Base-by-base conservation (phyloP, 2,329 filamentous ascomycete species). In the Didymella exigua region DNA sequence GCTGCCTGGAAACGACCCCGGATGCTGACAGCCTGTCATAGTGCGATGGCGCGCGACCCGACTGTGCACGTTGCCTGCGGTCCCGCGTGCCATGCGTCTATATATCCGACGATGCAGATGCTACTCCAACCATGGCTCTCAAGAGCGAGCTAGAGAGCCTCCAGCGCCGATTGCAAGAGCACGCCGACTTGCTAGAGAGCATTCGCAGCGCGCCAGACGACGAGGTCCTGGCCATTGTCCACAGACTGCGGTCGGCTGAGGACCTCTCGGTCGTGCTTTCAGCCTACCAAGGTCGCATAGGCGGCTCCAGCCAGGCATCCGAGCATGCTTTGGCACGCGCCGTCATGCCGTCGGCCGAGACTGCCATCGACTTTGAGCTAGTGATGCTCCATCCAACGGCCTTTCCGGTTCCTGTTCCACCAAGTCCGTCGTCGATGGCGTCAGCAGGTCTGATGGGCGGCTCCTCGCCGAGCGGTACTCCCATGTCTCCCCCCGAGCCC, bases 71-170 rank as follows among this genome's bases (percentile, higher is more conserved):
- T 13, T 57, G 54, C 23, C 8, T 23, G 13, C 33, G 30, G 18
- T 30, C 40, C 2, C n/a, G 23, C 19, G 29, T 53, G 11, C 45
- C 34, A 2, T 57, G 54, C 18, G 36, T 49, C n/a, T 57, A 57
- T 24, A 4, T 57, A 10, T 57, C 49, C 11, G 49, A 53, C 6
- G 40, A 57, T 33, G 54, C 54, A 41, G 54, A 49, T 21, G 54
- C 49, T 23, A 57, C 54, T 3, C 54, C 48, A 8, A 53, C 45
- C 2, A 57, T 53, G 54, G 54, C 43, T 5, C 45, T 57, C 19
- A 57, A 57, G 24, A 41, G 44, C 23, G 40, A 54, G 23, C 21
- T 47, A 2, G 55, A 58, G 21, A 48, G 10, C 16, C 50, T 54
- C 8, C 46, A 42, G 34, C 50, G 42, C 13, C 50, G 26, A 19